Evolutionary conservation across 441 rosid species (phyloP), one percentile per base, ranked within the genome.

Genomic region (Breynia disticha): DNA sequence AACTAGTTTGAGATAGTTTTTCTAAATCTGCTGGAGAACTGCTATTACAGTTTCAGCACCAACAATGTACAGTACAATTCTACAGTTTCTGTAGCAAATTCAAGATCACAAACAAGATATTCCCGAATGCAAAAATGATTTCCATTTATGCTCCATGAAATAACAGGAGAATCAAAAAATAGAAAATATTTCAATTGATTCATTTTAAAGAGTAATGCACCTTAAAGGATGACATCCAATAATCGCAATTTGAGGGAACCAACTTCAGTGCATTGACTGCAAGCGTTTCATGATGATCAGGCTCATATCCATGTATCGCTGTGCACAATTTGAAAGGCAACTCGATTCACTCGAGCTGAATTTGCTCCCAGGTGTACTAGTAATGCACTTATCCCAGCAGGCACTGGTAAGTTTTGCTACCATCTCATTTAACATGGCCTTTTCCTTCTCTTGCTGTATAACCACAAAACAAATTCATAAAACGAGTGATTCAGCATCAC

Each of bases 321-420:
- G 83, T 3, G 93, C 93, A 16, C 96, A 90, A 56, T 87, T 61
- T 22, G 74, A 24, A 46, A 90, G 90, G 65, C 96, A 90, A 57
- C 88, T 52, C 18, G 76, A 53, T 75, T 90, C 96, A 16, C 88
- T 74, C 7, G 96, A 90, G 76, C 96, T 87, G 77, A 90, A 83
- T 70, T 90, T 90, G 72, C 81, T 85, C 57, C 95, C 96, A 14
- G 95, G 93, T 11, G 89, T 65, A 16, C 91, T 59, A 1, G 88
- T 84, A 24, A 90, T 70, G 63, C 98, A 90, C 44, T 90, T 90
- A 72, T 90, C 96, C 95, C 96, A 90, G 65, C 96, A 90, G 15
- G 57, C 70, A 32, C 79, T 82, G 1, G 96, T 87, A 35, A 87
- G 78, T 76, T 85, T 85, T 15, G 88, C 76, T 59, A 90, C 80